Evolutionary conservation across 164 flowering plant genomes (phyloP).

Genomic region (Nymphaea thermarum): DNA sequence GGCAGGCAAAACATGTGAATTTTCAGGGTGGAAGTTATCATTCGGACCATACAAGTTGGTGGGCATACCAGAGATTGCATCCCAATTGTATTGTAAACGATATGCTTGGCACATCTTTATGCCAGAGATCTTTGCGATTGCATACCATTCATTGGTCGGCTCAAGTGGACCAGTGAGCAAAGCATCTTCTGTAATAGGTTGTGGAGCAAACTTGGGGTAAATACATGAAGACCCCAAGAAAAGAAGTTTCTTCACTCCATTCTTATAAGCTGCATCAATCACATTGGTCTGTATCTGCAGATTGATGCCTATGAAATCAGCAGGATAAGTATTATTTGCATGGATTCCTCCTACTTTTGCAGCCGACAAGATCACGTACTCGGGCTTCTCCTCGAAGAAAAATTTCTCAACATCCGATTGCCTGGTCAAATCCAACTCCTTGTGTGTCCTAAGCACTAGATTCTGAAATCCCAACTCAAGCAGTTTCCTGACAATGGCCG

Average conservation of each 20-base stretch:
- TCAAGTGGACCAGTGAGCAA: conserved; percentile 75
- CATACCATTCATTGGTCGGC: conserved; percentile 94
- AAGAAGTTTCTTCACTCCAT: conserved; percentile 57
- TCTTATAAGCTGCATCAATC: conserved; percentile 46
- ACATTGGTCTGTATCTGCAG: conserved; percentile 91
- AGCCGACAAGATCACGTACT: conserved; percentile 71
- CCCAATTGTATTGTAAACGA: conserved; percentile 50
- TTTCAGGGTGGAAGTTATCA: conserved; percentile 88
- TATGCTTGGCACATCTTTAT: conserved; percentile 90
- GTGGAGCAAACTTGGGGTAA: conserved; percentile 86
- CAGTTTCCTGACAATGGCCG: conserved; percentile 72
- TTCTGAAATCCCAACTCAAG: conserved; percentile 43
- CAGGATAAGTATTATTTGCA: conserved; percentile 88
- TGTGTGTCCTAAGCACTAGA: conserved; percentile 56
- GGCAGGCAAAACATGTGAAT: conserved; percentile 90
- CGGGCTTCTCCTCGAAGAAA: conserved; percentile 56
- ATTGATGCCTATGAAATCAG: conserved; percentile 77
- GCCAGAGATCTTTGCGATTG: conserved; percentile 85
- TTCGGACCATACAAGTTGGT: conserved; percentile 81
- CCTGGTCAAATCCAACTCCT: conserved; percentile 74
- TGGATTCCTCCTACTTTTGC: conserved; percentile 97
- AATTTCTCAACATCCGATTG: conserved; percentile 74
- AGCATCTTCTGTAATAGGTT: conserved; percentile 70
- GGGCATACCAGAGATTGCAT: conserved; percentile 82
- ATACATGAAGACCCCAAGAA: conserved; percentile 90